Base-by-base conservation (phyloP, 805 yeast genomes). In the Hemisphaericaspora nanyangensis region DNA sequence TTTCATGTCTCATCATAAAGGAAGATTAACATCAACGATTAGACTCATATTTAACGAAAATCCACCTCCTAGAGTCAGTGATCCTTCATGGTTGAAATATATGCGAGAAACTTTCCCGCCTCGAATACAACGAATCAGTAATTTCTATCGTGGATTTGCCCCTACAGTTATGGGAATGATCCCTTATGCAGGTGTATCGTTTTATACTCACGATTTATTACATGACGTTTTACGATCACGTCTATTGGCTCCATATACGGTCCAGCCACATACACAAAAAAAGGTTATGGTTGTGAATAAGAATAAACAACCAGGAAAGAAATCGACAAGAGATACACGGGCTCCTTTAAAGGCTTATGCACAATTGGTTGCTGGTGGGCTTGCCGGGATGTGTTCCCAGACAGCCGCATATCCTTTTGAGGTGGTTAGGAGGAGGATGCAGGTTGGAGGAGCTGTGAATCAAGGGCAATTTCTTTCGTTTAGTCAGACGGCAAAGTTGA, bases 331-430 rank as follows among this genome's bases (percentile, higher is more conserved):
- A 44, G 75, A 71, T 45, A 54, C 67, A 18, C 65, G 91, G 43
- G 63, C 68, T 15, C 97, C 96, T 1, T 70, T 93, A 38, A 76
- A 71, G 46, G 85, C 88, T 1, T 87, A 95, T 88, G 98, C 98
- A 2, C 97, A 93, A 65, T 70, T 93, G 34, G 55, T 79, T 4
- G 96, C 98, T 5, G 99, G 99, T 40, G 99, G 98, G 1, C 52
- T 85, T n/a, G 95, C 97, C 1, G 99, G 99, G 10, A 77, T 91
- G 82, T 73, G 80, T 27, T 87, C 98, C 2, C 99, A 93, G 61
- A 88, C 97, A 1, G 95, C 98, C 0, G 91, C 96, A 5, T 93
- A 93, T 56, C 99, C 99, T 2, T 84, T 93, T 50, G 99, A 93
- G 63, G 96, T 93, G 29, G 78, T 93, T 17, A 74, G 99, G 56